Percentiles rank a stretch among this genome's conserved stretches.
Evolutionary conservation across 2,329 filamentous ascomycete genomes (phyloP).

Genomic region (Arachnomyces sp.): DNA sequence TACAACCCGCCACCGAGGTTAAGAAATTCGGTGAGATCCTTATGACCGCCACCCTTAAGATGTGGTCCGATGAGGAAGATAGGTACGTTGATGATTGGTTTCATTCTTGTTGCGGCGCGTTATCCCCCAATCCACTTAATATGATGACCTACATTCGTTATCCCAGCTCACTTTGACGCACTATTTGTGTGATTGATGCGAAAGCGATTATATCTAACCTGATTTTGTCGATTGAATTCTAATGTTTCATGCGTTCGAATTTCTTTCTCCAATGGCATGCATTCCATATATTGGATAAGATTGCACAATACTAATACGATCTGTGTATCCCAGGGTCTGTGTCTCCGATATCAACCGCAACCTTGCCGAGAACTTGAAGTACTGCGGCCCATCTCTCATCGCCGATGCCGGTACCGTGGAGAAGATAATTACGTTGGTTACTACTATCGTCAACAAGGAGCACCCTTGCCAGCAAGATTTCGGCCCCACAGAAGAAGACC

Average conservation of each 20-base stretch:
- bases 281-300: constrained; percentile 10
- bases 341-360: constrained; percentile 95
- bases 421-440: constrained; percentile 66
- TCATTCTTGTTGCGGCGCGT: constrained; percentile 12
- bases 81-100: constrained; percentile 57
- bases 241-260: constrained; percentile 34
- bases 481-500: constrained; percentile 68
- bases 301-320: constrained; percentile 34
- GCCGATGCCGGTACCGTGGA: constrained; percentile 64
- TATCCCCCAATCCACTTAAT: constrained; percentile 19
- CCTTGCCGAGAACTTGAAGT: constrained; percentile 79
- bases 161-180: constrained; percentile 99
- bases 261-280: constrained; percentile 14
- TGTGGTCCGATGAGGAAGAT: constrained; percentile 87
- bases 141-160: constrained; percentile 91
- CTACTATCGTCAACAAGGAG: constrained; percentile 74
- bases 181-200: constrained; percentile 74
- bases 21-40: constrained; percentile 79
- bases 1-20: constrained; percentile 69
- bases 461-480: constrained; percentile 92
- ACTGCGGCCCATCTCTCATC: constrained; percentile 79
- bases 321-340: constrained; percentile 53
- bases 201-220: constrained; percentile 59
- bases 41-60: constrained; percentile 69
- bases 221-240: constrained; percentile 23